Evolutionary conservation across 106 monocot genomes (phyloP).

Genomic region (Chionographis japonica): DNA sequence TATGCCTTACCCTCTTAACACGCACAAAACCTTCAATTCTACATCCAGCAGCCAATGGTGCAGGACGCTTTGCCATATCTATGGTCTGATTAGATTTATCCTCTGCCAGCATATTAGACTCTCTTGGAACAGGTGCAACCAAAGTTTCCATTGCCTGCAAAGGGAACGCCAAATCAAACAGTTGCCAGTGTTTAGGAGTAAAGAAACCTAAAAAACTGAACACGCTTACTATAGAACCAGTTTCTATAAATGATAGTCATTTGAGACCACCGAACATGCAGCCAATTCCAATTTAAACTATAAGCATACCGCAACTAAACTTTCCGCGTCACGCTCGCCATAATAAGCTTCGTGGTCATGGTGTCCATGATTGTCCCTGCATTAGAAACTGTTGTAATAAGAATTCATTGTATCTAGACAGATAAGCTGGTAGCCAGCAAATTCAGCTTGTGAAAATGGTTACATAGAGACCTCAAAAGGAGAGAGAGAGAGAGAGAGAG

Average conservation of each 20-base stretch:
- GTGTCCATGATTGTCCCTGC: conserved; percentile 89
- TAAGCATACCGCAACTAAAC: conserved; percentile 82
- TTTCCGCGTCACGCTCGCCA: conserved; percentile 90
- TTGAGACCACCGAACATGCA: neutral
- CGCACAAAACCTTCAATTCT: conserved; percentile 96
- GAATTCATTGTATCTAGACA: neutral
- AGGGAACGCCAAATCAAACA: neutral
- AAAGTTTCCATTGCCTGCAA: conserved; percentile 86
- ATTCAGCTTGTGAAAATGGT: too few relatives aligned
- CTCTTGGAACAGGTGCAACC: conserved; percentile 59
- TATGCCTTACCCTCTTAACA: conserved; percentile 74
- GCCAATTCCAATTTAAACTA: conserved; percentile 1
- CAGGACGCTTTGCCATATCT: conserved; percentile 68
- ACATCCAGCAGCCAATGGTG: conserved; percentile 85
- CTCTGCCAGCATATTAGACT: conserved; percentile 43
- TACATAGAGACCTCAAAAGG: too few relatives aligned
- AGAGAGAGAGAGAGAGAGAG: too few relatives aligned
- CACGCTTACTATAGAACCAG: neutral
- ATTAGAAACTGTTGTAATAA: conserved; percentile 3
- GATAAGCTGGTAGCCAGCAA: too few relatives aligned
- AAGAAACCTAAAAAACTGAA: too few relatives aligned
- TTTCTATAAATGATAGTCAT: neutral
- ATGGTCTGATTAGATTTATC: conserved; percentile 57
- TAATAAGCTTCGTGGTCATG: conserved; percentile 92
- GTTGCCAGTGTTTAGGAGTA: neutral